These are phyloP conservation scores for Diaporthe nobilis DNA, from an alignment of 2,329 filamentous ascomycete species.

Conservation along the genomic window DNA sequence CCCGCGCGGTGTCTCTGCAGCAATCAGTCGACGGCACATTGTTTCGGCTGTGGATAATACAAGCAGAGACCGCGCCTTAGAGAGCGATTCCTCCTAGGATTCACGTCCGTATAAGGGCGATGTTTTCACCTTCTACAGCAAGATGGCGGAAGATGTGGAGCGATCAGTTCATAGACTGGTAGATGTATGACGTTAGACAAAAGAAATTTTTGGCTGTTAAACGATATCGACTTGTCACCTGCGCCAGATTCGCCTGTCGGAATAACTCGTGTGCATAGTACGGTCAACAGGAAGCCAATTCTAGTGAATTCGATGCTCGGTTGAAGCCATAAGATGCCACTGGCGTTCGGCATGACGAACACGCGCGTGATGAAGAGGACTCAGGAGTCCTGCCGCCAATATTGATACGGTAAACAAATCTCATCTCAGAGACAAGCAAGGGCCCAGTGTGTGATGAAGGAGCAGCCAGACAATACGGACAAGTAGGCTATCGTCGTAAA, in stretches of 20 bases:
- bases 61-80: background rate
- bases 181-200: constrained; percentile 12
- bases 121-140: background rate
- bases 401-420: too few species aligned
- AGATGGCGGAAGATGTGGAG: background rate
- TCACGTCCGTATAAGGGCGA: background rate
- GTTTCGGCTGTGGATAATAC: background rate
- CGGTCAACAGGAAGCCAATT: rapidly evolving
- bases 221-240: background rate
- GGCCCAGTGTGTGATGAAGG: too few species aligned
- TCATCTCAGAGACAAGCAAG: too few species aligned
- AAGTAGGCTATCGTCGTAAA: too few species aligned
- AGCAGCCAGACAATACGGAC: too few species aligned
- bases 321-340: background rate
- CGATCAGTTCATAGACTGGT: background rate
- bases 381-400: too few species aligned
- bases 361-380: too few species aligned
- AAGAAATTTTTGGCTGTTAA: background rate
- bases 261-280: background rate
- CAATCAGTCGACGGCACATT: background rate
- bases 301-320: background rate
- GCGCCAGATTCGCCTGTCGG: background rate
- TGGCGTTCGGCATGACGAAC: background rate
- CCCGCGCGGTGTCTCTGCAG: background rate
- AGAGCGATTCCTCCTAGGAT: background rate